Evolutionary conservation across 2,329 filamentous ascomycete genomes (phyloP).

Genomic region (Pseudocercospora pini-densiflorae): DNA sequence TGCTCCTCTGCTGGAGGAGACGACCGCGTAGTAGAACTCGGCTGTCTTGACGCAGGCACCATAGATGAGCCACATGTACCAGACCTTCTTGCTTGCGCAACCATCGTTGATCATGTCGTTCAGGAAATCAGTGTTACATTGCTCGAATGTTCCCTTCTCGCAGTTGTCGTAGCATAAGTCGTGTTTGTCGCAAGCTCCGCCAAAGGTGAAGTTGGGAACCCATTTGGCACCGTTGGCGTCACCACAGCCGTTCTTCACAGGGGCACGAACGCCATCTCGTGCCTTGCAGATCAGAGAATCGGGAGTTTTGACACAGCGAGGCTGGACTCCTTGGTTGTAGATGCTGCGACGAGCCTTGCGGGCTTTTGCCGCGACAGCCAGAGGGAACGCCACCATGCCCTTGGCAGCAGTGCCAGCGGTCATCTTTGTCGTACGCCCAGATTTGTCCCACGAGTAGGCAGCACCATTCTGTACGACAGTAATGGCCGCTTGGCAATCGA

Average conservation of each 20-base stretch:
- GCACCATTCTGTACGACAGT: slow-evolving; percentile 10
- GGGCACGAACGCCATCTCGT: neutral
- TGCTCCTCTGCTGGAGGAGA: neutral
- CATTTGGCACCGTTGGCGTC: neutral
- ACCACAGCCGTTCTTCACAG: slow-evolving; percentile 13
- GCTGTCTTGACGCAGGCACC: slow-evolving; percentile 8
- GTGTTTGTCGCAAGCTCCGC: slow-evolving; percentile 12
- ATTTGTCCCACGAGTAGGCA: slow-evolving; percentile 10
- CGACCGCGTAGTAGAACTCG: slow-evolving; percentile 16
- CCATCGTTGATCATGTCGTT: slow-evolving; percentile 5
- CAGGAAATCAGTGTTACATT: slow-evolving; percentile 11
- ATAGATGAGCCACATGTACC: slow-evolving; percentile 9
- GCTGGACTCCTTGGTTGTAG: slow-evolving; percentile 4
- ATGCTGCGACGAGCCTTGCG: neutral
- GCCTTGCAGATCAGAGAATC: neutral
- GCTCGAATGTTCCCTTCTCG: slow-evolving; percentile 13
- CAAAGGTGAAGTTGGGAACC: slow-evolving; percentile 16
- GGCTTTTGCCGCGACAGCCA: neutral
- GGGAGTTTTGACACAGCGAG: slow-evolving; percentile 5
- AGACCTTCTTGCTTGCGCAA: slow-evolving; percentile 4
- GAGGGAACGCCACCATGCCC: slow-evolving; percentile 2
- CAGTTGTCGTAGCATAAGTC: slow-evolving; percentile 20
- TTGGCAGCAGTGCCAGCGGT: slow-evolving; percentile 2
- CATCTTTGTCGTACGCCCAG: neutral
- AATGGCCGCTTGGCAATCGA: slow-evolving; percentile 16